Percentiles rank a stretch among this genome's conserved stretches.
phyloP scores from a whole-genome alignment of 345 rosid species.

The Zanthoxylum bungeanum region DNA sequence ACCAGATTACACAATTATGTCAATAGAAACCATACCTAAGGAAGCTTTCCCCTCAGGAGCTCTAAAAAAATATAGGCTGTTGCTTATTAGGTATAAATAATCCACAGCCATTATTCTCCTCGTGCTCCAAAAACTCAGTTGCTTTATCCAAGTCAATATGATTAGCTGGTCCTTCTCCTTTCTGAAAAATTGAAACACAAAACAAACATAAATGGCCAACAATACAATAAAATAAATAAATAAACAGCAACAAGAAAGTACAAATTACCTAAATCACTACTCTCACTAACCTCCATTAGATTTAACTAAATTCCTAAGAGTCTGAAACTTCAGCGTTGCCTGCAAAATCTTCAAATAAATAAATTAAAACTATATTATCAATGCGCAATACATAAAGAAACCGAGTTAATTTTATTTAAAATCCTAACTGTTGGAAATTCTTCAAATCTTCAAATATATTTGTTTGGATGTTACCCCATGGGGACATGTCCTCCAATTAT shows the following conservation, averaged over 20 bases:
- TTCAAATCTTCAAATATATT: too few relatives aligned
- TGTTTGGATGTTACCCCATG: too few relatives aligned
- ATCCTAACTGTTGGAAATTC: too few relatives aligned
- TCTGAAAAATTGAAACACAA: not conserved
- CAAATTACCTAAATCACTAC: not conserved
- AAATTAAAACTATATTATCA: not conserved
- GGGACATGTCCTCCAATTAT: too few relatives aligned
- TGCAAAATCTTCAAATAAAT: not conserved
- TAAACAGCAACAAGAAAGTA: too few relatives aligned
- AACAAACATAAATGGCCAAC: not conserved
- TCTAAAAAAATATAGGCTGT: slow-evolving; percentile 43
- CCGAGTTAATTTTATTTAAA: too few relatives aligned
- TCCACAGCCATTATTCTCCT: slow-evolving; percentile 31
- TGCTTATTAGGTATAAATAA: slow-evolving; percentile 41
- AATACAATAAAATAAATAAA: too few relatives aligned
- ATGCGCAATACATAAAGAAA: not conserved
- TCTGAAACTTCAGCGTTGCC: slow-evolving; percentile 1
- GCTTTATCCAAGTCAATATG: slow-evolving; percentile 34
- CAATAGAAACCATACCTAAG: slow-evolving; percentile 33
- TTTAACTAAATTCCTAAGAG: slow-evolving; percentile 5
- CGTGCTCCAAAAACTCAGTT: slow-evolving; percentile 33
- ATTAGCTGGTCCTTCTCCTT: not conserved
- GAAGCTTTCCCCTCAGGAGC: slow-evolving; percentile 51
- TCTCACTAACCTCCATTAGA: slow-evolving; percentile 4
- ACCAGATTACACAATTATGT: not conserved